A percentile compares a stretch with the other conserved stretches of the same genome.
These are phyloP conservation scores for Yamadazyma scolyti DNA, from an alignment of 805 yeast genomes.

Conservation along the genomic window DNA sequence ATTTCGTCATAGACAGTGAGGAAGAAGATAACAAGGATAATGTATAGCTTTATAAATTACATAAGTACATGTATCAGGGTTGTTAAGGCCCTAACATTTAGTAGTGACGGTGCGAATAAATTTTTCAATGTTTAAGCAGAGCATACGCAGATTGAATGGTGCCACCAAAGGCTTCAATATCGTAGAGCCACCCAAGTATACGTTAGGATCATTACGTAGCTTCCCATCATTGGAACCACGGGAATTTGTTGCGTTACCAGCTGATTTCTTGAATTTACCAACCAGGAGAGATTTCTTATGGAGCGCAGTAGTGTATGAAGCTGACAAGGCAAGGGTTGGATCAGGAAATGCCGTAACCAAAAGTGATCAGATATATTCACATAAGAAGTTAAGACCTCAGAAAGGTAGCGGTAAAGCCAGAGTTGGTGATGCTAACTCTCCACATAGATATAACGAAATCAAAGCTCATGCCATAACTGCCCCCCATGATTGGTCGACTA, in stretches of 20 bases:
- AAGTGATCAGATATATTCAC: constrained; percentile 79
- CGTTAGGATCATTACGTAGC: constrained; percentile 70
- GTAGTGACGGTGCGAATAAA: too few species aligned
- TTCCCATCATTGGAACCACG: constrained; percentile 93
- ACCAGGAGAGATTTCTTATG: constrained; percentile 88
- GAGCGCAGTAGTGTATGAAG: constrained; percentile 91
- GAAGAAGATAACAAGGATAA: constrained; percentile 37
- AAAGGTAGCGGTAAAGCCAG: constrained; percentile 96
- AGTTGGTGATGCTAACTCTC: constrained; percentile 94
- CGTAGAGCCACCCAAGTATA: constrained; percentile 59
- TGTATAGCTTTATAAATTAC: too few species aligned
- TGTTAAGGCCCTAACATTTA: too few species aligned
- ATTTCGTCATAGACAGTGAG: constrained; percentile 48
- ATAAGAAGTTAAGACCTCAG: constrained; percentile 80
- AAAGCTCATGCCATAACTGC: constrained; percentile 87
- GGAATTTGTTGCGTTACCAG: constrained; percentile 70
- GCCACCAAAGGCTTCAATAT: constrained; percentile 20
- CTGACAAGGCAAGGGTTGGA: constrained; percentile 86
- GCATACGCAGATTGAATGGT: constrained; percentile 27
- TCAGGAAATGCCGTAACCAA: constrained; percentile 84
- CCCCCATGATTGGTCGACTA: constrained; percentile 83
- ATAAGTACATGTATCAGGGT: too few species aligned
- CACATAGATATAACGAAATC: constrained; percentile 86
- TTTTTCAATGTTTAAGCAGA: constrained; percentile 23
- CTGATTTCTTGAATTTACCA: constrained; percentile 66